Evolutionary conservation across 2,329 filamentous ascomycete genomes (phyloP), one percentile per base, ranked within the genome.

Genomic region (Aspergillus alliaceus): DNA sequence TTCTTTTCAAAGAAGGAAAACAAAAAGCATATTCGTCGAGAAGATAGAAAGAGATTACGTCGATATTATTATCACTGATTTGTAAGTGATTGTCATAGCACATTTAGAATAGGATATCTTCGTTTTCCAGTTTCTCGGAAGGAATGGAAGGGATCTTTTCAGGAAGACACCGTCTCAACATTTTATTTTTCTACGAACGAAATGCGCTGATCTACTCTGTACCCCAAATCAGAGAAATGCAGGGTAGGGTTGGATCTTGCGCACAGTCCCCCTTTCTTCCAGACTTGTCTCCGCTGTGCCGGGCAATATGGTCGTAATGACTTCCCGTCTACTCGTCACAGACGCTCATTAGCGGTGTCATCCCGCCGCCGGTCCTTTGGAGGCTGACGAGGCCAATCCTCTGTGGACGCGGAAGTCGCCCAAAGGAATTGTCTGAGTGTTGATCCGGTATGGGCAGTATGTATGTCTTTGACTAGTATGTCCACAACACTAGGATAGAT

Each of bases 201-300:
- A n/a, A n/a, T n/a, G n/a, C n/a, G n/a, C n/a, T n/a, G n/a, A n/a
- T n/a, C n/a, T n/a, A n/a, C n/a, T n/a, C n/a, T n/a, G n/a, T n/a
- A n/a, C n/a, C n/a, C n/a, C n/a, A 27, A 54, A 37, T 29, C 25
- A n/a, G 42, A n/a, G 42, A 52, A 52, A 58, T 58, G 59, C 54
- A 55, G 51, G 39, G 58, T 49, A 53, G 32, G 49, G 46, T 48
- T 48, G 31, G 35, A 35, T 39, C 37, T 44, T 42, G 60, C 60
- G 60, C 62, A 61, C 62, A 63, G 62, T 63, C 62, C 62, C 54
- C 62, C 53, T 58, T 27, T 48, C 44, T 20, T 47, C 39, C 37
- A 29, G 52, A 34, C 34, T 24, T 22, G 27, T 27, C 32, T 46
- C 48, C 40, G 54, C 34, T 44, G 40, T 44, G 57, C 59, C 57